These are phyloP conservation scores for Epichloe baconii DNA, from an alignment of 2,329 filamentous ascomycete genomes.

Conservation along the genomic window DNA sequence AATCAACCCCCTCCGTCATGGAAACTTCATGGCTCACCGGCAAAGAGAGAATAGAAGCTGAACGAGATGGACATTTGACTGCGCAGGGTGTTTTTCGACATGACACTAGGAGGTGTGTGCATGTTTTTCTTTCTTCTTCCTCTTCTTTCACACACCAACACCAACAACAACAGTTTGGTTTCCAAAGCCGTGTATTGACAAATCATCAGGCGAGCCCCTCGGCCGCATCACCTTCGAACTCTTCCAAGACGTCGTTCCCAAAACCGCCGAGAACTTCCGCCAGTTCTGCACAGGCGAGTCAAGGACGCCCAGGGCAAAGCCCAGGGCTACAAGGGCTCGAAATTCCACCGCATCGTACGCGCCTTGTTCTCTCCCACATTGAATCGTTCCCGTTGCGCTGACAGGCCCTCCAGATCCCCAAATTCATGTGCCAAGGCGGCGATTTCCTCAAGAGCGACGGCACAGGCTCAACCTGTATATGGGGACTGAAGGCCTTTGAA, in stretches of 20 bases:
- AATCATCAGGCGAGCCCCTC: conserved; percentile 57
- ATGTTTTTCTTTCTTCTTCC: not conserved
- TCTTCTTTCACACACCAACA: no score
- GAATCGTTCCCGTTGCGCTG: not conserved
- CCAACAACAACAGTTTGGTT: no score
- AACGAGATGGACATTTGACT: not conserved
- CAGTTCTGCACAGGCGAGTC: conserved; percentile 91
- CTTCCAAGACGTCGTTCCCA: conserved; percentile 70
- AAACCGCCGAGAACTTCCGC: conserved; percentile 91
- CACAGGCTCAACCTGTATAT: conserved; percentile 78
- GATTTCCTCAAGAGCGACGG: conserved; percentile 93
- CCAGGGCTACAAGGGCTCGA: conserved; percentile 88
- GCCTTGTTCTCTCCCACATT: not conserved
- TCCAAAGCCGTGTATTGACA: no score
- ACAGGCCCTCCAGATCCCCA: conserved; percentile 53
- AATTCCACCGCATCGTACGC: conserved; percentile 84
- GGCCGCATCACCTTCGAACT: conserved; percentile 85
- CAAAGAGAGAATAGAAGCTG: not conserved
- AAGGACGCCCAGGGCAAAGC: conserved; percentile 61
- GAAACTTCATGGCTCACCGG: not conserved
- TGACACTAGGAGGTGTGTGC: conserved; percentile 60
- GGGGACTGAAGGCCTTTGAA: conserved; percentile 68
- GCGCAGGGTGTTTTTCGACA: conserved; percentile 59
- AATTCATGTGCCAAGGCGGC: conserved; percentile 96
- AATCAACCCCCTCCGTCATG: not conserved